Evolutionary conservation across 176 grass and related monocot genomes (phyloP), one percentile per base, ranked within the genome.

Genomic region (Phoenix dactylifera): DNA sequence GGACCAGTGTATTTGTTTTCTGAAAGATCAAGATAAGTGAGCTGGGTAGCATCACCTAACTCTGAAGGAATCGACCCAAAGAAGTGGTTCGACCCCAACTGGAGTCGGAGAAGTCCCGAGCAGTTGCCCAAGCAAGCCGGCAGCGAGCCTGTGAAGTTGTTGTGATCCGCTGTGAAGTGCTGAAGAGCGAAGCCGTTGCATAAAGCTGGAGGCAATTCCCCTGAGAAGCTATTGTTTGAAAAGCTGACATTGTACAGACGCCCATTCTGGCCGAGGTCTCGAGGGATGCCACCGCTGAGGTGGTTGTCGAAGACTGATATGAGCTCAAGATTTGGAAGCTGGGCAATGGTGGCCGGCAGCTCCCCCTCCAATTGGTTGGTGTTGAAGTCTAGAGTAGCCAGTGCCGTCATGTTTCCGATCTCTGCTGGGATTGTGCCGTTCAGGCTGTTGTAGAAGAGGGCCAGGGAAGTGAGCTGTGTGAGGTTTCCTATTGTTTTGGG

Each of bases 101-200:
- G 66, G 50, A 86, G 60, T 24, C 82, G 69, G 7, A 80, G 14
- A 5, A 86, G 66, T 51, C 18, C 63, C 0, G 76, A 72, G n/a
- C 84, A 71, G 16, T 71, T 83, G 16, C 83, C 64, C 79, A 86
- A 79, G 65, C 86, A 95, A 0, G 76, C 20, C 0, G 90, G 90
- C 18, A 89, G 70, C 3, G 15, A 0, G 29, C 90, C 79, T 22
- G 70, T 58, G 62, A 95, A 67, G 3, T 51, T 57, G 79, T 89
- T 84, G 50, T 55, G 29, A 30, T 73, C 58, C 24, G 72, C 66
- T 29, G 26, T 20, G 30, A 95, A 61, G 20, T 39, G 30, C 24
- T 14, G 58, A 26, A 95, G 82, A 3, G 50, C 55, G 0, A 84
- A 59, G 52, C 55, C 77, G 0, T 64, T 16, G 74, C 90, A 89